Conservation (phyloP, 2,329 filamentous ascomycete species). For the Sporothrix protearum region DNA sequence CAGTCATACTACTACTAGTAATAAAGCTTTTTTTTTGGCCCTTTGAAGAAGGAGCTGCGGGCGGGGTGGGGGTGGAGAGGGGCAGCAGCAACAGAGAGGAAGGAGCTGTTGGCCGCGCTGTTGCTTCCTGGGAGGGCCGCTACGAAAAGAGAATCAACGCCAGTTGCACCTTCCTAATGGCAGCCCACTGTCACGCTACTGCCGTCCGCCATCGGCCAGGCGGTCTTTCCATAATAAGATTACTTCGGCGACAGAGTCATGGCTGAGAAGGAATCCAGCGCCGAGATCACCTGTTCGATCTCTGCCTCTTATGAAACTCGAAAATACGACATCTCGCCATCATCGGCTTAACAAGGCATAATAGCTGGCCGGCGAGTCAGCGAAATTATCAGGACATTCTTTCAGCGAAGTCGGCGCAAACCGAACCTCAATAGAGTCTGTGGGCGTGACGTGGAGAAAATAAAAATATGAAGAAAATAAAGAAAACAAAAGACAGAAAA, state of each 20-base stretch:
- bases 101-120: too few relatives aligned
- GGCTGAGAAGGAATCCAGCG: neutral
- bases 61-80: conserved; percentile 12
- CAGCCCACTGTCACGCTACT: neutral
- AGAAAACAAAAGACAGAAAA: neutral
- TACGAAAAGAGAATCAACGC: neutral
- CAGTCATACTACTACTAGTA: conserved; percentile 9
- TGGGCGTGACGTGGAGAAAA: neutral
- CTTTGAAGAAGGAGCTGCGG: conserved; percentile 6
- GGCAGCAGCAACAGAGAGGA: neutral
- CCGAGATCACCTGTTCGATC: neutral
- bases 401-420: neutral
- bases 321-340: neutral
- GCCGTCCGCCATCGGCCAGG: neutral
- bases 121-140: neutral
- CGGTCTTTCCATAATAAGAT: neutral
- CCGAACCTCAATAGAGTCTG: neutral
- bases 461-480: conserved; percentile 11
- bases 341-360: neutral
- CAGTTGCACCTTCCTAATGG: neutral
- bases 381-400: neutral
- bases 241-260: conserved; percentile 1
- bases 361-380: neutral
- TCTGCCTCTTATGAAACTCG: neutral
- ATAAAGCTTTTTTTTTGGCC: conserved; percentile 10